A percentile compares a stretch with the other conserved stretches of the same genome.
Conservation (phyloP, 2,329 filamentous ascomycete genomes). For the Triangularia verruculosa region DNA sequence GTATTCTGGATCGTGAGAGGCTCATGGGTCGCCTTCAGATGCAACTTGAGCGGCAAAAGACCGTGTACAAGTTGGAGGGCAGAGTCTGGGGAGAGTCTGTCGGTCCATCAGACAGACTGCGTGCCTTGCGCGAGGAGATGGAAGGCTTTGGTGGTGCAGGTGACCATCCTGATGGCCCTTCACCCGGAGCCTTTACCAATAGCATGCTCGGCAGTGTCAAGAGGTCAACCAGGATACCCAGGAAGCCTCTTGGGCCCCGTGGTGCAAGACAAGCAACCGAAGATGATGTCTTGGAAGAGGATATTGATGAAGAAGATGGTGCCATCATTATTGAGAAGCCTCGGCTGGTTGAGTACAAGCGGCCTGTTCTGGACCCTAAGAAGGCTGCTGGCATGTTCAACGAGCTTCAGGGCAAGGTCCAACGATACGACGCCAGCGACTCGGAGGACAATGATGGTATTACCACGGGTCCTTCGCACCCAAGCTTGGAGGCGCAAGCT, state of each 20-base stretch:
- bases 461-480: conserved; percentile 72
- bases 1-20: conserved; percentile 86
- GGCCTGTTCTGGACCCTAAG: conserved; percentile 64
- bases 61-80: conserved; percentile 94
- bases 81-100: conserved; percentile 80
- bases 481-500: conserved; percentile 68
- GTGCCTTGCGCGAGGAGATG: conserved; percentile 93
- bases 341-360: conserved; percentile 72
- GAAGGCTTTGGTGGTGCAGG: conserved; percentile 55
- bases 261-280: conserved; percentile 29
- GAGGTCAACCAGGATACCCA: conserved; percentile 55
- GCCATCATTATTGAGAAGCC: conserved; percentile 74
- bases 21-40: conserved; percentile 93
- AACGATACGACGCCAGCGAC: conserved; percentile 69
- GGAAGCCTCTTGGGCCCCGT: conserved; percentile 49
- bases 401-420: conserved; percentile 74
- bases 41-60: conserved; percentile 95
- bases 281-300: conserved; percentile 46
- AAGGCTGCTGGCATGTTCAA: conserved; percentile 63
- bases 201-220: conserved; percentile 72
- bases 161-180: conserved; percentile 47
- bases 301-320: conserved; percentile 54
- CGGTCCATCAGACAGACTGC: conserved; percentile 85
- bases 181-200: conserved; percentile 63
- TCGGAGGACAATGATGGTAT: conserved; percentile 66